Percentiles rank a stretch among this genome's conserved stretches.
These are phyloP conservation scores for Moricandia arvensis DNA, from an alignment of 345 rosid species.

Conservation along the genomic window DNA sequence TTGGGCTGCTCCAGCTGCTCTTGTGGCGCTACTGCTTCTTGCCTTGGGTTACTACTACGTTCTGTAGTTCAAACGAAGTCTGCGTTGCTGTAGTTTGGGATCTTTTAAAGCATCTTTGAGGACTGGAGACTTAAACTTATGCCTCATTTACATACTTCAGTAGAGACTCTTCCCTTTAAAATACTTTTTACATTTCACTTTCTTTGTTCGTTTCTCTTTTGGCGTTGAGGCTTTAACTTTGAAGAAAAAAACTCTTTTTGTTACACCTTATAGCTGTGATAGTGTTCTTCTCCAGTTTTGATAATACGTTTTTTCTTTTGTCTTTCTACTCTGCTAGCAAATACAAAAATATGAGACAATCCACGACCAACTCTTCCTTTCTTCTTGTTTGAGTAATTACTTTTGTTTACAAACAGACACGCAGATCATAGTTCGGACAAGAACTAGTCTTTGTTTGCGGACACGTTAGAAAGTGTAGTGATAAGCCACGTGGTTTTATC, in stretches of 20 bases:
- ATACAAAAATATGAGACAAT: not conserved
- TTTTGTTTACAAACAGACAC: not conserved
- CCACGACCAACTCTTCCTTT: not conserved
- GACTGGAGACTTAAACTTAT: constrained; percentile 16
- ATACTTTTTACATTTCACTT: constrained; percentile 32
- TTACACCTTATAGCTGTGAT: constrained; percentile 18
- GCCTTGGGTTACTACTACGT: constrained; percentile 48
- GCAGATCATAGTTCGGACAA: not conserved
- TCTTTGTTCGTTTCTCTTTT: constrained; percentile 14
- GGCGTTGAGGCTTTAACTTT: constrained; percentile 28
- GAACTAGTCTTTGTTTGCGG: not conserved
- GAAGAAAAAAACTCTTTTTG: constrained; percentile 26
- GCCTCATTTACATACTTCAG: constrained; percentile 32
- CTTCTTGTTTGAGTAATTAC: not conserved
- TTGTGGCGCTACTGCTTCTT: constrained; percentile 47
- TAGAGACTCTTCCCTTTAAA: constrained; percentile 24
- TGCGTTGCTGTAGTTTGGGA: constrained; percentile 35
- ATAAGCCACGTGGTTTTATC: not conserved
- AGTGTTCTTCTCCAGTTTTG: not conserved
- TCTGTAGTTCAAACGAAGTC: constrained; percentile 31
- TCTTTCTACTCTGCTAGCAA: not conserved
- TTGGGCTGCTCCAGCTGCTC: constrained; percentile 61
- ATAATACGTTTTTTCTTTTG: not conserved
- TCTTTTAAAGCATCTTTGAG: constrained; percentile 19
- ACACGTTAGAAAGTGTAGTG: not conserved